A percentile compares a stretch with the other conserved stretches of the same genome.
phyloP scores from a whole-genome alignment of 1,284 basidiomycete species.

The Malassezia caprae region DNA sequence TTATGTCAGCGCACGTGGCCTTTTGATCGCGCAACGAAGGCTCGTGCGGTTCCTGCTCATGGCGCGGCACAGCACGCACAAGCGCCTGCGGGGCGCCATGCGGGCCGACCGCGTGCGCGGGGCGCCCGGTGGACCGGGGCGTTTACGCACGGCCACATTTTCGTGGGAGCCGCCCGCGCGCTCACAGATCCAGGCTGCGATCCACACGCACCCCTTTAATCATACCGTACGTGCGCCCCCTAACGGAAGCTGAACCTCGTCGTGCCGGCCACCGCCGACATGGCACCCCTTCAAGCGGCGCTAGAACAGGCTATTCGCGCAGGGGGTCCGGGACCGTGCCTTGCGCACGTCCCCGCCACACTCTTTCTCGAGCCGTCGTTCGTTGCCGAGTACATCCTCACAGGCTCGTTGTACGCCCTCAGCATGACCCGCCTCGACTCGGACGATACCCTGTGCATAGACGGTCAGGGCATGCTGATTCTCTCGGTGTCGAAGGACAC shows the following conservation, averaged over 20 bases:
- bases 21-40: background rate
- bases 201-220: slow-evolving; percentile 33
- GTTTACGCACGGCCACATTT: slow-evolving; percentile 18
- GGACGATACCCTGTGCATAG: slow-evolving; percentile 36
- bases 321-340: slow-evolving; percentile 14
- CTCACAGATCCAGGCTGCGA: background rate
- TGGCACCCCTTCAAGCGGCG: background rate
- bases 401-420: slow-evolving; percentile 30
- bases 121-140: slow-evolving; percentile 16
- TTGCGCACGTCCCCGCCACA: slow-evolving; percentile 26
- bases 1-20: slow-evolving; percentile 4
- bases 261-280: slow-evolving; percentile 14
- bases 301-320: background rate
- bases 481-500: slow-evolving; percentile 42
- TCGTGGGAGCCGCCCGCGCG: background rate
- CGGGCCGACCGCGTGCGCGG: slow-evolving; percentile 31
- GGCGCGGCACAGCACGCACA: slow-evolving; percentile 29
- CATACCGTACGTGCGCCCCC: slow-evolving; percentile 18
- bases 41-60: background rate
- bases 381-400: slow-evolving; percentile 30
- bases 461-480: slow-evolving; percentile 36
- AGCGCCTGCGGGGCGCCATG: slow-evolving; percentile 37
- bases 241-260: slow-evolving; percentile 22
- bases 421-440: slow-evolving; percentile 21
- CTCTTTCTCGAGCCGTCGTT: slow-evolving; percentile 40